Conservation (phyloP, 768 basidiomycete genomes). For the Mycena vulgaris region DNA sequence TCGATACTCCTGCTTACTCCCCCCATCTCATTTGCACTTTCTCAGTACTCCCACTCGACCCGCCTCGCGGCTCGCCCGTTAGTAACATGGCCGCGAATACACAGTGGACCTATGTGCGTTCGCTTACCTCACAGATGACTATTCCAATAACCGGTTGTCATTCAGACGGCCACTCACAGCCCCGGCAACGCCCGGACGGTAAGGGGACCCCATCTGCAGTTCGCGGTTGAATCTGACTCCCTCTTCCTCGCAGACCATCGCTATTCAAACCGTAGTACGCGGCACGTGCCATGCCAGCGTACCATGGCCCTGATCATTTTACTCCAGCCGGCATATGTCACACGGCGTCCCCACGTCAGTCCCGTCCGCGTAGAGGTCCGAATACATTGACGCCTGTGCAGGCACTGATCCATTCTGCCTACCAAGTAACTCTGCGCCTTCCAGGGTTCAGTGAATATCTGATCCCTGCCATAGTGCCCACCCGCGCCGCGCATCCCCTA, state of each 20-base stretch:
- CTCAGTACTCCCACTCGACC: background rate
- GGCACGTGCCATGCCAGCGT: too few species aligned
- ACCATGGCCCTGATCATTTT: too few species aligned
- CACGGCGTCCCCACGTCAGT: background rate
- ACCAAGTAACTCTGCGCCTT: background rate
- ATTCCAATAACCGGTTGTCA: background rate
- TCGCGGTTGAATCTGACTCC: background rate
- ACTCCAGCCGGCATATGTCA: too few species aligned
- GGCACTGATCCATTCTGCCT: background rate
- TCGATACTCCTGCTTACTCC: background rate
- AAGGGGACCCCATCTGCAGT: background rate
- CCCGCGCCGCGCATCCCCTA: slow-evolving; percentile 14
- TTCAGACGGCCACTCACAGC: background rate
- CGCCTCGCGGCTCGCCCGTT: background rate
- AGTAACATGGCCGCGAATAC: background rate
- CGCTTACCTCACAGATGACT: background rate
- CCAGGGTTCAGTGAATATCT: background rate
- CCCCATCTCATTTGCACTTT: background rate
- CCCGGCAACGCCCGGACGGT: background rate
- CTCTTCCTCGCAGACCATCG: background rate
- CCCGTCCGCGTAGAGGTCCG: background rate
- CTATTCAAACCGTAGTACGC: background rate
- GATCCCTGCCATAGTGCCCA: background rate
- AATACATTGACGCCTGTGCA: background rate
- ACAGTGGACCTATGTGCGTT: background rate